A percentile compares a stretch with the other conserved stretches of the same genome.
These are phyloP conservation scores for Emmonsia crescens DNA, from an alignment of 2,329 filamentous ascomycete species.

Conservation along the genomic window DNA sequence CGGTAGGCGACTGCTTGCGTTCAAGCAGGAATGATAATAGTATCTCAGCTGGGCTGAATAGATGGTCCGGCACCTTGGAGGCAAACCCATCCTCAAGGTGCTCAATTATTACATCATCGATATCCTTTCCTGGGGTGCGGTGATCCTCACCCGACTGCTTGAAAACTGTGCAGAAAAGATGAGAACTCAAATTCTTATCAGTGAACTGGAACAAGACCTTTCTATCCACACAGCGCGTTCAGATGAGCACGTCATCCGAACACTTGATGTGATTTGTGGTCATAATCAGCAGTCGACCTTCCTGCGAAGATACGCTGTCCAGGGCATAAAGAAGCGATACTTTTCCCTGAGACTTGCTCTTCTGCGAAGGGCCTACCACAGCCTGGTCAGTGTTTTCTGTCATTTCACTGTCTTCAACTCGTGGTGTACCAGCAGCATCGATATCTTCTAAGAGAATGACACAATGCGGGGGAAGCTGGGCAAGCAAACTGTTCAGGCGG, in stretches of 20 bases:
- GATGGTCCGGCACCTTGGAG: conserved; percentile 33
- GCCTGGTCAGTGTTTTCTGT: background rate
- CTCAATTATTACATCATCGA: background rate
- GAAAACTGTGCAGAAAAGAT: no score
- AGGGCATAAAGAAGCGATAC: conserved; percentile 58
- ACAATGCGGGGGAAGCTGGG: conserved; percentile 63
- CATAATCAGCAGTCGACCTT: conserved; percentile 63
- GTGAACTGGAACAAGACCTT: no score
- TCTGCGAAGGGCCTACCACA: background rate
- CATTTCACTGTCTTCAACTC: background rate
- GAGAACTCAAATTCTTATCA: no score
- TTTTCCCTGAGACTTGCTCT: background rate
- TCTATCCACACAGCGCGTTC: conserved; percentile 56
- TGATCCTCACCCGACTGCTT: background rate
- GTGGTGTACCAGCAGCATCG: background rate
- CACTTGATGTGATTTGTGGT: conserved; percentile 58
- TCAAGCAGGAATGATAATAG: conserved; percentile 41
- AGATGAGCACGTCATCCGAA: conserved; percentile 53
- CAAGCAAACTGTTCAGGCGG: conserved; percentile 63
- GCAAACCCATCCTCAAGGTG: conserved; percentile 33
- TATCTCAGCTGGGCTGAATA: conserved; percentile 43
- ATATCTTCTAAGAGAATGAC: background rate
- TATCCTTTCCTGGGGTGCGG: background rate
- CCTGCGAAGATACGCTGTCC: conserved; percentile 58
- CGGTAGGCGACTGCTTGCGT: conserved; percentile 38